Percentiles rank a stretch among this genome's conserved stretches.
phyloP scores from a whole-genome alignment of 805 yeast species.

The Kluyveromyces dobzhanskii region DNA sequence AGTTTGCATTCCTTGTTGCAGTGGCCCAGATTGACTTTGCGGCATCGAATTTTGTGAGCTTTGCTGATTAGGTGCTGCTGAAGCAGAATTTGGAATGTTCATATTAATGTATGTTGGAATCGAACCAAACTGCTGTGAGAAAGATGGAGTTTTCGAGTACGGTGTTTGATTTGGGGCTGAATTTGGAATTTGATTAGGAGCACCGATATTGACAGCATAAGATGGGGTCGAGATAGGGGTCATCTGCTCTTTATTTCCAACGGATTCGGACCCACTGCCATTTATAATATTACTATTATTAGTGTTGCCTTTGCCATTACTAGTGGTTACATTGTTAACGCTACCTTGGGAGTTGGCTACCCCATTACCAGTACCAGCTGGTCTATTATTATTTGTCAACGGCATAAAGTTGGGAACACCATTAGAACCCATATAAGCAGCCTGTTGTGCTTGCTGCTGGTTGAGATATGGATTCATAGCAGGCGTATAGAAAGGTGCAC shows the following conservation, averaged over 20 bases:
- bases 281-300: not conserved
- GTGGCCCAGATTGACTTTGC: not conserved
- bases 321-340: not conserved
- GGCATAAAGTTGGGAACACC: not conserved
- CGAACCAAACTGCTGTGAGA: constrained; percentile 3
- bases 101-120: constrained; percentile 5
- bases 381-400: not conserved
- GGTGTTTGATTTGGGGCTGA: not conserved
- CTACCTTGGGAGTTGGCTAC: not conserved
- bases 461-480: not conserved
- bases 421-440: not conserved
- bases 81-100: constrained; percentile 1
- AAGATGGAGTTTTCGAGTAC: not conserved
- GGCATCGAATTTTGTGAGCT: not conserved
- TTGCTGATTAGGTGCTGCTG: not conserved
- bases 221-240: constrained; percentile 1
- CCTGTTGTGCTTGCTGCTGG: constrained; percentile 32
- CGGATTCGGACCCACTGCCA: not conserved
- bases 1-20: not conserved
- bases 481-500: not conserved
- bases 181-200: not conserved
- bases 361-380: constrained; percentile 3
- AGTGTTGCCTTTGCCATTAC: not conserved
- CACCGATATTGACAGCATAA: not conserved
- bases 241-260: not conserved